A percentile compares a stretch with the other conserved stretches of the same genome.
These are phyloP conservation scores for Buddleja alternifolia DNA, from an alignment of 257 asterid species.

Conservation along the genomic window DNA sequence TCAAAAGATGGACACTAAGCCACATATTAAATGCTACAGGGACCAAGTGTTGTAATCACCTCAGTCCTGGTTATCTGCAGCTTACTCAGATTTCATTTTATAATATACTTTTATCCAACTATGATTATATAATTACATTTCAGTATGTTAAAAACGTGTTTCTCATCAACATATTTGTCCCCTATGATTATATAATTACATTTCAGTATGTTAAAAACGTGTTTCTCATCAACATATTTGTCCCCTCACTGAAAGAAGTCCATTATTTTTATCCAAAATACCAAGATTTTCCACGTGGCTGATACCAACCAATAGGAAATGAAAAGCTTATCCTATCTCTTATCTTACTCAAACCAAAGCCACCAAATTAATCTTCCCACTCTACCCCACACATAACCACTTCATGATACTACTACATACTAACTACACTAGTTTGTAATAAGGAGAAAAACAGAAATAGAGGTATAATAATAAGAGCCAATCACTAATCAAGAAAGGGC, in stretches of 20 bases:
- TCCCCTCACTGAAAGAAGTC: slow-evolving; percentile 12
- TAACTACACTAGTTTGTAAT: slow-evolving; percentile 3
- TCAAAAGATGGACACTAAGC: too few species aligned
- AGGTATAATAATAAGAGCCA: background rate
- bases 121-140: too few species aligned
- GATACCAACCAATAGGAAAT: slow-evolving; percentile 51
- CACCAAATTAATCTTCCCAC: slow-evolving; percentile 41
- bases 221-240: slow-evolving; percentile 1
- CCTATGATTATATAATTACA: background rate
- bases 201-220: background rate
- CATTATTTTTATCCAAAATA: slow-evolving; percentile 41
- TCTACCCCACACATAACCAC: slow-evolving; percentile 21
- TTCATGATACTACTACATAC: background rate
- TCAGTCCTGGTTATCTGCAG: background rate
- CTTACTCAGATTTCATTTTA: background rate
- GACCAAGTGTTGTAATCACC: too few species aligned
- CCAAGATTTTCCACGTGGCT: slow-evolving; percentile 55
- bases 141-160: too few species aligned
- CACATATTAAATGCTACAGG: too few species aligned
- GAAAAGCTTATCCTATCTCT: slow-evolving; percentile 73
- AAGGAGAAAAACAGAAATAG: background rate
- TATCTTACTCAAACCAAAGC: slow-evolving; percentile 55
- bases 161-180: too few species aligned
- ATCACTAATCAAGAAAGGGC: background rate
- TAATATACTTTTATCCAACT: background rate